Evolutionary conservation across 768 basidiomycete genomes (phyloP).

Genomic region (Dentipellis sp.): DNA sequence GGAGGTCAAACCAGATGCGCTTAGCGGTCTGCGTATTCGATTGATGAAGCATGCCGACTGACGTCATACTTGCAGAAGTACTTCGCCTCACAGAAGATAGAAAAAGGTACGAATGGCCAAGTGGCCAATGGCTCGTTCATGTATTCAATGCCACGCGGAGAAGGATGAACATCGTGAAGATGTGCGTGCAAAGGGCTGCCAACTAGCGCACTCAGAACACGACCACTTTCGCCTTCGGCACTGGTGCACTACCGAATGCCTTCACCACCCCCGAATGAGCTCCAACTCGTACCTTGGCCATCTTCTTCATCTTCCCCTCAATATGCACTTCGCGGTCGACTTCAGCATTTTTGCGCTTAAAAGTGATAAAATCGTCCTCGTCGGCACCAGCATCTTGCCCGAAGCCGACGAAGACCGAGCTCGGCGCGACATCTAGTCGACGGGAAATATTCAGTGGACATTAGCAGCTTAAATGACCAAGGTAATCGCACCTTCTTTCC

Average conservation of each 20-base stretch:
- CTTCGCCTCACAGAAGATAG: too few species aligned
- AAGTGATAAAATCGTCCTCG: conserved; percentile 88
- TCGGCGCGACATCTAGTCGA: conserved; percentile 27
- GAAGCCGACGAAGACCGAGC: conserved; percentile 34
- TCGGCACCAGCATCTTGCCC: conserved; percentile 66
- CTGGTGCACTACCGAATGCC: conserved; percentile 8
- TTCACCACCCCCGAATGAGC: conserved; percentile 31
- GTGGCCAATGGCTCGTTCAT: too few species aligned
- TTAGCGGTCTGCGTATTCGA: too few species aligned
- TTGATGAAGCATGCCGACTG: too few species aligned
- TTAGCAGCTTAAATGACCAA: too few species aligned
- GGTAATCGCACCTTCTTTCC: conserved; percentile 40
- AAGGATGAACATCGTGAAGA: not conserved
- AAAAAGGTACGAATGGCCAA: too few species aligned
- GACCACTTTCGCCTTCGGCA: conserved; percentile 36
- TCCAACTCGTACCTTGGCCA: conserved; percentile 34
- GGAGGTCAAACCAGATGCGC: too few species aligned
- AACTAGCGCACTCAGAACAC: conserved; percentile 26
- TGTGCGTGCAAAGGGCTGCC: not conserved
- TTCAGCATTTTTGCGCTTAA: conserved; percentile 55
- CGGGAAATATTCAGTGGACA: not conserved
- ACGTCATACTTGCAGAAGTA: too few species aligned
- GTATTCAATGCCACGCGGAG: too few species aligned
- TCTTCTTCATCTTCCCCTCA: conserved; percentile 33
- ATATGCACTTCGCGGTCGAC: conserved; percentile 52